These are phyloP conservation scores for Orychophragmus violaceus DNA, from an alignment of 345 rosid species.

Conservation along the genomic window DNA sequence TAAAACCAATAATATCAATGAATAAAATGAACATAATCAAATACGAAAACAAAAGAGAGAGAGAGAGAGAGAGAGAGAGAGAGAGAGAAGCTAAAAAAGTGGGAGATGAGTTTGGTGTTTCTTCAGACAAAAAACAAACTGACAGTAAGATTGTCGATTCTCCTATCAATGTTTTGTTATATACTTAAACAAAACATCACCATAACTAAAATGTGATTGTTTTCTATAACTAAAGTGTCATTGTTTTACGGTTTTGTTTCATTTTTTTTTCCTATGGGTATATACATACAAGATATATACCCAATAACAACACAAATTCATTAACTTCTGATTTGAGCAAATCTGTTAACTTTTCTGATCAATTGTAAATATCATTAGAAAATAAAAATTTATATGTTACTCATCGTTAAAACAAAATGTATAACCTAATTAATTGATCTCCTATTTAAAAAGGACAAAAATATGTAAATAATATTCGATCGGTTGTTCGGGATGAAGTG, in stretches of 20 bases:
- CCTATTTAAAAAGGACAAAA: no score
- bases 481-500: no score
- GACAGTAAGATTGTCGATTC: conserved; percentile 32
- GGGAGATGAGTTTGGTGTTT: conserved; percentile 31
- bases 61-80: no score
- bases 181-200: conserved; percentile 20
- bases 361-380: no score
- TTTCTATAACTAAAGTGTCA: no score
- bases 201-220: conserved; percentile 24
- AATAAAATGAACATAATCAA: conserved; percentile 1
- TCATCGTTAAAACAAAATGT: no score
- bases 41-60: background rate
- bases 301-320: background rate
- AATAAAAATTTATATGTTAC: no score
- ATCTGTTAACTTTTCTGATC: no score
- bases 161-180: conserved; percentile 28
- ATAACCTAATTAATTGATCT: no score
- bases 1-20: background rate
- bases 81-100: conserved; percentile 17
- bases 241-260: background rate
- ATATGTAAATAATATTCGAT: no score
- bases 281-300: background rate
- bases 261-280: background rate
- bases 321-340: no score
- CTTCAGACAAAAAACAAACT: conserved; percentile 33